Percentiles rank a stretch among this genome's conserved stretches.
phyloP scores from a whole-genome alignment of 2,329 filamentous ascomycete species.

The Monosporascus sp. region DNA sequence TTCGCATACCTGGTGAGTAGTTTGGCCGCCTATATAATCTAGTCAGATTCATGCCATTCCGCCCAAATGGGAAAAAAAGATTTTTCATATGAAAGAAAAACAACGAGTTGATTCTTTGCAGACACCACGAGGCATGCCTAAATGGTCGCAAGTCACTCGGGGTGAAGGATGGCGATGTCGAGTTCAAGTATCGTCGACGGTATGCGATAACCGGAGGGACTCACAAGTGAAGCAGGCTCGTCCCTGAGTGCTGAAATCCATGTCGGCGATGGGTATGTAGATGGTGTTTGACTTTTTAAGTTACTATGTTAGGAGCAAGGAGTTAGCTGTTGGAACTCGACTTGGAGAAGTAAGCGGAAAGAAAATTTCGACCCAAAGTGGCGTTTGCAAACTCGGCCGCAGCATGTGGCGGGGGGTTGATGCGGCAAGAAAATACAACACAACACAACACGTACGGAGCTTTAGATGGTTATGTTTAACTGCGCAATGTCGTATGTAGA shows the following conservation, averaged over 20 bases:
- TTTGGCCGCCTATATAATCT: conserved; percentile 58
- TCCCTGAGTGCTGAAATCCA: conserved; percentile 37
- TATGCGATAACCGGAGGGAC: conserved; percentile 19
- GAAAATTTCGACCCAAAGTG: not conserved
- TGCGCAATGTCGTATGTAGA: too few species aligned
- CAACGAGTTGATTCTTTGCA: not conserved
- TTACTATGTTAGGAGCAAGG: conserved; percentile 3
- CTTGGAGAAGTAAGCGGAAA: not conserved
- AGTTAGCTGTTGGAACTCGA: not conserved
- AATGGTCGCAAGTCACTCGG: not conserved
- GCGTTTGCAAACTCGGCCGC: too few species aligned
- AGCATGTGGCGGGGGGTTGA: too few species aligned
- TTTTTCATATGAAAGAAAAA: conserved; percentile 8
- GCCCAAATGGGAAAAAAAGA: conserved; percentile 15
- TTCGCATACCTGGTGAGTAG: conserved; percentile 65
- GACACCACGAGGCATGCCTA: not conserved
- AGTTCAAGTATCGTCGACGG: not conserved
- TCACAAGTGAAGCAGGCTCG: conserved; percentile 50
- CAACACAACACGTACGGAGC: too few species aligned
- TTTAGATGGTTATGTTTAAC: too few species aligned
- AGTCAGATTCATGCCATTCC: conserved; percentile 19
- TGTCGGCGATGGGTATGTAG: conserved; percentile 22
- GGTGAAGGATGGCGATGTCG: not conserved
- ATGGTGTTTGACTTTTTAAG: not conserved
- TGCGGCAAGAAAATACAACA: too few species aligned